Evolutionary conservation across 1,284 basidiomycete species (phyloP).

Genomic region (Leucoagaricus sp.): DNA sequence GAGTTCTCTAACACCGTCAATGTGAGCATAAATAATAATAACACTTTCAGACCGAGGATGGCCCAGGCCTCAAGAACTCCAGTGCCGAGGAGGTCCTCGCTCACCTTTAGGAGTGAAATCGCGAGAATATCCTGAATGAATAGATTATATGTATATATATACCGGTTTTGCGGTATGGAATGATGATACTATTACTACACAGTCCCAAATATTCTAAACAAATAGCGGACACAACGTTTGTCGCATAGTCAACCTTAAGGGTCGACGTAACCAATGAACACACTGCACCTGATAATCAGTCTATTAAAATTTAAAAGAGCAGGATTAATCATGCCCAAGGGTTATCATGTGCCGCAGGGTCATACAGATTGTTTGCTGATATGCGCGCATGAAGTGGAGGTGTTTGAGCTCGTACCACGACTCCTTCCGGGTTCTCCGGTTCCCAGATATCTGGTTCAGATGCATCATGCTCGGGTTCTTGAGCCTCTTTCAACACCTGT

Average conservation of each 20-base stretch:
- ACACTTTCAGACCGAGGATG: constrained; percentile 51
- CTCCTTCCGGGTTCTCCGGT: constrained; percentile 25
- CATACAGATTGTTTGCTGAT: constrained; percentile 28
- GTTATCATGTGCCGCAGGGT: constrained; percentile 46
- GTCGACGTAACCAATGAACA: no score
- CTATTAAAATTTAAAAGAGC: no score
- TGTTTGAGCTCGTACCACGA: constrained; percentile 38
- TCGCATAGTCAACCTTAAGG: no score
- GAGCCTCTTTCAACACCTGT: constrained; percentile 28
- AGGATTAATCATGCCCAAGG: constrained; percentile 48
- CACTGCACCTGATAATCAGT: no score
- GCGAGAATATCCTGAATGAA: not conserved
- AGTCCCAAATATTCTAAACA: no score
- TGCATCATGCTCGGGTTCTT: constrained; percentile 10
- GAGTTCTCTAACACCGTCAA: constrained; percentile 24
- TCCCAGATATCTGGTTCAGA: constrained; percentile 8
- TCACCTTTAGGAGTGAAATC: constrained; percentile 41
- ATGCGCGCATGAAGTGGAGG: constrained; percentile 47
- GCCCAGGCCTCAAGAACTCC: constrained; percentile 57
- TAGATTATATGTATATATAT: not conserved
- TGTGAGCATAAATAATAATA: constrained; percentile 10
- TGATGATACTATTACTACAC: not conserved
- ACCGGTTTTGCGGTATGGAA: constrained; percentile 15
- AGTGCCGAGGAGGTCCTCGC: constrained; percentile 68
- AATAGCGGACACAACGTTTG: no score